Conservation (phyloP, 345 rosid genomes). For the Heritiera littoralis region DNA sequence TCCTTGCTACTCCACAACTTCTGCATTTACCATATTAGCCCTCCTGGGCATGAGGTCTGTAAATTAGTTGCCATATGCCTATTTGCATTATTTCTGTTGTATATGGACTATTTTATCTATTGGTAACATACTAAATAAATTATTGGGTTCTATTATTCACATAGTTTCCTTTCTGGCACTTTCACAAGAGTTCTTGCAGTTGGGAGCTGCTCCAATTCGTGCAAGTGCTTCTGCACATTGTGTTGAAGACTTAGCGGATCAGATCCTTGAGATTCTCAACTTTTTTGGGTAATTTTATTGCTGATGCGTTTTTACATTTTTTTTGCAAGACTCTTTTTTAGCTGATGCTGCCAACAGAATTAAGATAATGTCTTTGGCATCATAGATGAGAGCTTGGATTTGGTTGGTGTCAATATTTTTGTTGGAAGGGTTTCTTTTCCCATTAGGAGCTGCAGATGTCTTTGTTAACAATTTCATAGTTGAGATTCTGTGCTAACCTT, state of each 20-base stretch:
- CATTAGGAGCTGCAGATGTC: not conserved
- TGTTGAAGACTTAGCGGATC: constrained; percentile 86
- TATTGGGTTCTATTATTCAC: constrained; percentile 40
- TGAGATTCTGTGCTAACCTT: not conserved
- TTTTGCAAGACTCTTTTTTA: not conserved
- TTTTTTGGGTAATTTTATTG: constrained; percentile 57
- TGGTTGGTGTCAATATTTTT: not conserved
- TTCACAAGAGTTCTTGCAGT: constrained; percentile 89
- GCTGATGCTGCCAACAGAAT: not conserved
- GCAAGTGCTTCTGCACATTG: constrained; percentile 53
- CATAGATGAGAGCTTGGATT: not conserved
- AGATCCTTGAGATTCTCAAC: constrained; percentile 83
- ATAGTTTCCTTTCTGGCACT: constrained; percentile 38
- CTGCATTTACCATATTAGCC: constrained; percentile 93
- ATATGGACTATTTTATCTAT: constrained; percentile 16
- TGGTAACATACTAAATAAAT: not conserved
- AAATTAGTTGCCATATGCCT: constrained; percentile 32
- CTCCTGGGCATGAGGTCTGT: constrained; percentile 98
- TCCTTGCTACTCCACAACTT: constrained; percentile 90
- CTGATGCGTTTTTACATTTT: not conserved
- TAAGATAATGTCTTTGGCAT: not conserved
- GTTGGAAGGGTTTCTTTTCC: not conserved
- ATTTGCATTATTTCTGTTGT: constrained; percentile 16
- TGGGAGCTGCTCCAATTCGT: constrained; percentile 81
- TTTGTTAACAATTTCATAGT: not conserved